Evolutionary conservation across 2,329 filamentous ascomycete species (phyloP), one percentile per base, ranked within the genome.

Genomic region (Talaromyces sp.): DNA sequence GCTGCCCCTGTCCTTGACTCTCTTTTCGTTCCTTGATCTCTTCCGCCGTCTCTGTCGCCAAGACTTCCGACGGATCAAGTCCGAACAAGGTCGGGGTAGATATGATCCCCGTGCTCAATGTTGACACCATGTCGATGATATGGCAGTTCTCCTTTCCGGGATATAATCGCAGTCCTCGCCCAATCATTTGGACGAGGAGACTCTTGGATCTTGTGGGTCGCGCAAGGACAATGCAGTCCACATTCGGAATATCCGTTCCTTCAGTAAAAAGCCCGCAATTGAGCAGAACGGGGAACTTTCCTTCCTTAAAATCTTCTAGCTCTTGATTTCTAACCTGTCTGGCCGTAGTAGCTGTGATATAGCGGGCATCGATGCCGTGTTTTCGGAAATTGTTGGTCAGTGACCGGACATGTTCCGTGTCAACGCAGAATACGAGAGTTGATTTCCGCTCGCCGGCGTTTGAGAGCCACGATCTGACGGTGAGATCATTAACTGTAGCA

Each of bases 241-340:
- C 91, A 72, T 96, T 97, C 6, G 96, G 95, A 33, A 99, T 96
- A 70, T 99, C 95, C 0, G 95, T 99, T 2, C 95, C 95, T 78
- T 99, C 95, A 0, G 93, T 98, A 70, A 96, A 98, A 47, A 99
- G 90, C 9, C 93, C 93, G 71, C 95, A 98, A 72, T 99, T 99
- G 57, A 99, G 78, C 15, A 99, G 82, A 0, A 99, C 91, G 0
- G 92, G 91, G 65, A 91, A 98, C 51, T 92, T 84, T 8, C 87
- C 84, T 1, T 80, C 82, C 65, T 84, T 89, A 75, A 99, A 99
- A 2, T 85, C 85, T 33, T 91, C 87, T 1, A 99, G 81, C 1
- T 85, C 85, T 57, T 88, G 82, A 57, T 85, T 83, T 52, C 95
- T 85, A 57, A 88, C 81, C n/a, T 84, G 74, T 62, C 85, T 86